Conservation (phyloP, 73 alveolate species). For the Paramecium octaurelia region DNA sequence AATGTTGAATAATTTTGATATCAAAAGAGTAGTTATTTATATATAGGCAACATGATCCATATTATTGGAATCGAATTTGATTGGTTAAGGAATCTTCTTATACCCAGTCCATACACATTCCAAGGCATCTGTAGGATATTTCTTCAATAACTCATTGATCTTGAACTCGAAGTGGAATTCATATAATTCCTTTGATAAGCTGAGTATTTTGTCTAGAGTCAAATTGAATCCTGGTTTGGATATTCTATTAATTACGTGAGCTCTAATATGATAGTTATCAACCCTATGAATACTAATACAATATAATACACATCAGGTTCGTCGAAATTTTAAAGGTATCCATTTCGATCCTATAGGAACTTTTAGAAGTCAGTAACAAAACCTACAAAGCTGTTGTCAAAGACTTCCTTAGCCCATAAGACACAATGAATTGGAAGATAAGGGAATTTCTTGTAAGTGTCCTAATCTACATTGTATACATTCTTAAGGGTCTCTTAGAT, state of each 20-base stretch:
- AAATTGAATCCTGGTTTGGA: conserved; percentile 12
- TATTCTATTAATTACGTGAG: not conserved
- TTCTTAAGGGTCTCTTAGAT: not conserved
- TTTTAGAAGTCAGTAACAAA: conserved; percentile 40
- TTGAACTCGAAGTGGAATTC: conserved; percentile 12
- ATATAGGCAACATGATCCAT: not conserved
- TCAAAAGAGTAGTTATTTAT: not conserved
- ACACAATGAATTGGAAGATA: conserved; percentile 40
- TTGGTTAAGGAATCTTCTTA: not conserved
- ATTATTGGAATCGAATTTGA: not conserved
- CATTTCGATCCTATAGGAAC: not conserved
- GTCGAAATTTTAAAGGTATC: not conserved
- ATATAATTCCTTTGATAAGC: conserved; percentile 30
- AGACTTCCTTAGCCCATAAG: conserved; percentile 39
- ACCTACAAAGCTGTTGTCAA: conserved; percentile 12
- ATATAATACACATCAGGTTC: not conserved
- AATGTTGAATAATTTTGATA: not conserved
- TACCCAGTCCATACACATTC: conserved; percentile 41
- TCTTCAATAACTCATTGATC: not conserved
- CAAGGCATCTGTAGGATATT: not conserved
- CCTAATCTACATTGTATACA: not conserved
- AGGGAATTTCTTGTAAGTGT: conserved; percentile 28
- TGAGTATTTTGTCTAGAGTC: conserved; percentile 17
- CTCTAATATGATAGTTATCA: not conserved
- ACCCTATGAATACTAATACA: not conserved